Evolutionary conservation across 352 stramenopile species (phyloP).

Genomic region (Pythium aquatile): DNA sequence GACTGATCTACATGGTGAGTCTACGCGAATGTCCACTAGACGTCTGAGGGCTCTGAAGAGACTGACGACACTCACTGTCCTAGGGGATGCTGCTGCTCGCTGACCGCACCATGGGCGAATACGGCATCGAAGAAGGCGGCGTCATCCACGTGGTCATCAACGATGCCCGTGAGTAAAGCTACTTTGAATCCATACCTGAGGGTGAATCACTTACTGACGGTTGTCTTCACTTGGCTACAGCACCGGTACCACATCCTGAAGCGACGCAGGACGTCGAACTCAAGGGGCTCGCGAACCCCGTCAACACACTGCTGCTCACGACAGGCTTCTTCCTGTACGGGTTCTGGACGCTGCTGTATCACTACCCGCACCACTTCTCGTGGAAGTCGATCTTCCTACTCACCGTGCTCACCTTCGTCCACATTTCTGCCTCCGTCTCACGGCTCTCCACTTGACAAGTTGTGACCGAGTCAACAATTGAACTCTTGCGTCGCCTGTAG

Average conservation of each 20-base stretch:
- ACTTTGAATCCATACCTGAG: conserved; percentile 23
- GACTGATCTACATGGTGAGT: conserved; percentile 74
- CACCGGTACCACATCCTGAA: conserved; percentile 40
- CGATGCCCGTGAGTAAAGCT: conserved; percentile 47
- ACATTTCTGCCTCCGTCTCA: conserved; percentile 59
- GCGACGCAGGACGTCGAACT: conserved; percentile 39
- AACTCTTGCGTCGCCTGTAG: background rate
- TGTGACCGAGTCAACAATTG: background rate
- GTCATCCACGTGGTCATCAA: conserved; percentile 80
- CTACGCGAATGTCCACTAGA: background rate
- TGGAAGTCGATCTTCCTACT: conserved; percentile 78
- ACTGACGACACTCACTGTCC: background rate
- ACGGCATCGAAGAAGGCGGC: conserved; percentile 69
- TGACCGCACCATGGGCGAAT: conserved; percentile 69
- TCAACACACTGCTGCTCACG: conserved; percentile 56
- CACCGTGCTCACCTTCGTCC: conserved; percentile 50
- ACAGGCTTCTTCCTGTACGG: conserved; percentile 70
- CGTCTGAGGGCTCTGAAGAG: background rate
- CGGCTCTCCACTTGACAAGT: conserved; percentile 38
- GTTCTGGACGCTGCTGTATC: conserved; percentile 77
- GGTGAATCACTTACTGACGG: conserved; percentile 13
- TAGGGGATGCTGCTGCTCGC: conserved; percentile 68
- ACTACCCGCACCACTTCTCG: conserved; percentile 75
- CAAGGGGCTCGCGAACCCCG: conserved; percentile 54
- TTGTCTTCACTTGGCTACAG: conserved; percentile 17